These are phyloP conservation scores for Lactarius vividus DNA, from an alignment of 768 basidiomycete genomes.

Conservation along the genomic window DNA sequence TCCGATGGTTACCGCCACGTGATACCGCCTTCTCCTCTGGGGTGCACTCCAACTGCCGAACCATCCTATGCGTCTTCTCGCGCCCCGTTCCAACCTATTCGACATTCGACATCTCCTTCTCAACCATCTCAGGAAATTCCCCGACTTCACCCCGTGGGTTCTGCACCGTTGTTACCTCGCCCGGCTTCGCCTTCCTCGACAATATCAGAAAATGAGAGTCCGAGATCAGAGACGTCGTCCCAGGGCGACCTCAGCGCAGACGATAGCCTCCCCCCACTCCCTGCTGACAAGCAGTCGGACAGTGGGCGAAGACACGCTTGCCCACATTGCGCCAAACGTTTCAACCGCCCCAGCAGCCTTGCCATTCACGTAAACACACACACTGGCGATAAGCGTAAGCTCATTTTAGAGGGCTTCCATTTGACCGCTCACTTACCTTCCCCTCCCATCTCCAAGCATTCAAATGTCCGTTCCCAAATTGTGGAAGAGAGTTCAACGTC, in stretches of 20 bases:
- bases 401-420: constrained; percentile 1
- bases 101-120: constrained; percentile 11
- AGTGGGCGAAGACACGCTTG: constrained; percentile 36
- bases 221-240: constrained; percentile 17
- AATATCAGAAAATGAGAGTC: constrained; percentile 25
- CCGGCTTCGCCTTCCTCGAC: constrained; percentile 25
- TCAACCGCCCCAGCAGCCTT: constrained; percentile 67
- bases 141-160: constrained; percentile 18
- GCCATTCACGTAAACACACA: constrained; percentile 67
- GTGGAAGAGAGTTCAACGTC: constrained; percentile 77
- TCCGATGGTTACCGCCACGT: constrained; percentile 19
- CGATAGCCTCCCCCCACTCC: constrained; percentile 5
- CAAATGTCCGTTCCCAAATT: constrained; percentile 69
- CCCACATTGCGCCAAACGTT: constrained; percentile 56
- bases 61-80: constrained; percentile 12
- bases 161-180: constrained; percentile 6
- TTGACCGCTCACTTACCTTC: constrained; percentile 3
- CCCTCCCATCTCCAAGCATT: constrained; percentile 49
- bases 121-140: constrained; percentile 17
- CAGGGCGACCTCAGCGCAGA: constrained; percentile 22
- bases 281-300: constrained; percentile 22
- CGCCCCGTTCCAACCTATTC: constrained; percentile 4
- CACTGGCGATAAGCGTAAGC: constrained; percentile 64
- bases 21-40: neutral
- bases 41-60: constrained; percentile 2